Base-by-base conservation (phyloP, 345 rosid genomes). In the Carallia pectinifolia region DNA sequence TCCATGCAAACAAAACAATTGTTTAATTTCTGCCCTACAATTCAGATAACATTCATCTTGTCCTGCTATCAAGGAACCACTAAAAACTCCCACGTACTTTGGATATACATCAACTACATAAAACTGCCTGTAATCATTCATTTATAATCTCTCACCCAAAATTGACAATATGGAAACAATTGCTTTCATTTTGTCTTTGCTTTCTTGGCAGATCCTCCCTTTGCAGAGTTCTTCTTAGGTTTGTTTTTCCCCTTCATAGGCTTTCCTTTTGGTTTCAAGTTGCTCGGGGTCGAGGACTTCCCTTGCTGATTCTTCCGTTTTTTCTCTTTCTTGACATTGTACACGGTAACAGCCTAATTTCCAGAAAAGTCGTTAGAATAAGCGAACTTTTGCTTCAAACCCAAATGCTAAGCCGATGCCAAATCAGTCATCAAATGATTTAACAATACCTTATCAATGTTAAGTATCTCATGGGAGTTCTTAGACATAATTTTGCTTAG, bases 401-500 rank as follows among this genome's bases (percentile, higher is more conserved):
- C 47, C 59, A 54, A 40, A 68, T 34, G 53, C 73, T 54, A 38
- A 8, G 6, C 40, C 37, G 65, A 72, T 18, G 38, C 52, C 23
- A 15, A 67, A 65, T 58, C 66, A 30, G 50, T 37, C 34, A 36
- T 64, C 30, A 54, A n/a, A 65, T 23, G 23, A 63, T 18, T 30
- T 54, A 36, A 62, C 44, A 66, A 29, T 85, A 88, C 97, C 97
- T 92, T 95, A 56, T 83, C 84, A 38, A 90, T 82, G 38, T 95
- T 87, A 61, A 95, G 91, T 61, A 92, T 86, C 81, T 92, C 95
- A 76, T 86, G 96, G 0, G 97, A 92, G 78, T 88, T 85, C 86
- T 86, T 85, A 31, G 97, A 84, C n/a, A 94, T 76, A 61, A 94
- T 74, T 87, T 88, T 90, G 85, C 79, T 80, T 16, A 94, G 84